Conservation (phyloP, 2,329 filamentous ascomycete species). For the Canariomyces notabilis region DNA sequence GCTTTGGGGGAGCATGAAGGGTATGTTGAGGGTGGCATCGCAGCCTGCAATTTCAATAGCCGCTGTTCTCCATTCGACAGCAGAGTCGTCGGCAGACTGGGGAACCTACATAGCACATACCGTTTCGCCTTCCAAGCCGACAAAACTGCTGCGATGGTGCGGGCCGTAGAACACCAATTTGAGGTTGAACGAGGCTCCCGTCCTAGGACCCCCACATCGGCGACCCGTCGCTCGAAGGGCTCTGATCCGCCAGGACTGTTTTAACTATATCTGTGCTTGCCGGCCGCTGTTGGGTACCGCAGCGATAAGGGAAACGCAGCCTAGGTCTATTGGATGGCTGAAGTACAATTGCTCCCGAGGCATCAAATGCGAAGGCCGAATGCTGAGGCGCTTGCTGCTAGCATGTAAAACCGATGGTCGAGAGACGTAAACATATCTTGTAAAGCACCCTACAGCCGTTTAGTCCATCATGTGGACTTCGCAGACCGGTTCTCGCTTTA, state of each 20-base stretch:
- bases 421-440: constrained; percentile 6
- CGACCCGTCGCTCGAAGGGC: constrained; percentile 10
- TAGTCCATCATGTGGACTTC: constrained; percentile 20
- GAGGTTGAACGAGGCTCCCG: constrained; percentile 7
- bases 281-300: constrained; percentile 18
- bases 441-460: constrained; percentile 12
- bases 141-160: constrained; percentile 5
- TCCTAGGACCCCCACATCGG: constrained; percentile 21
- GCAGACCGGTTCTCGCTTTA: constrained; percentile 9
- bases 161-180: constrained; percentile 4
- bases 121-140: constrained; percentile 7
- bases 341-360: too few relatives aligned
- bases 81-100: neutral
- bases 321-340: constrained; percentile 1
- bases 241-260: constrained; percentile 18
- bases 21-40: constrained; percentile 19
- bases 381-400: neutral
- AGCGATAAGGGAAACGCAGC: constrained; percentile 13
- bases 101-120: too few relatives aligned
- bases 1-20: constrained; percentile 9
- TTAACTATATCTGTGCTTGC: constrained; percentile 19
- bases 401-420: constrained; percentile 9
- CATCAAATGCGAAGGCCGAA: too few relatives aligned
- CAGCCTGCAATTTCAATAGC: constrained; percentile 19
- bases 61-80: constrained; percentile 11